Evolutionary conservation across 192 early-diverging fungal species (phyloP).

Genomic region (Backusella tuberculispora): DNA sequence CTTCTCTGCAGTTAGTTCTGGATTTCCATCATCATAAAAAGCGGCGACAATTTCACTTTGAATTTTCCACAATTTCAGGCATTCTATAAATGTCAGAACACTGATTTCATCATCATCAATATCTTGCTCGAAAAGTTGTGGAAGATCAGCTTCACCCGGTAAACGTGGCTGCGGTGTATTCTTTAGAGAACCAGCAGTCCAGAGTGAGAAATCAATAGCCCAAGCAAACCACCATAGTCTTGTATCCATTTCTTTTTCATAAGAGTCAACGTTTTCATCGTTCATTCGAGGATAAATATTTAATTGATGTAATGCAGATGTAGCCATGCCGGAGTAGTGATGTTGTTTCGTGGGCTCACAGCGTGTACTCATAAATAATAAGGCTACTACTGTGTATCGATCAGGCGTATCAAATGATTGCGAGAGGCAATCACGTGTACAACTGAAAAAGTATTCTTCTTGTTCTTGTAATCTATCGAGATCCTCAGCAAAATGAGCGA

Average conservation of each 20-base stretch:
- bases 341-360: conserved; percentile 18
- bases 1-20: conserved; percentile 25
- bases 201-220: conserved; percentile 37
- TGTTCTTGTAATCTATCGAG: conserved; percentile 34
- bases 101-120: conserved; percentile 41
- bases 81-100: conserved; percentile 24
- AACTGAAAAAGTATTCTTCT: conserved; percentile 40
- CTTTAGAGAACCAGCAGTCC: conserved; percentile 32
- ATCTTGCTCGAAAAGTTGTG: conserved; percentile 40
- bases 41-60: conserved; percentile 32
- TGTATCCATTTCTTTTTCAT: conserved; percentile 41
- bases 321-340: conserved; percentile 41
- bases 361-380: conserved; percentile 28
- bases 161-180: conserved; percentile 18
- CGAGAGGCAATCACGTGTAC: conserved; percentile 36
- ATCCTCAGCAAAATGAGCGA: conserved; percentile 27
- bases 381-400: conserved; percentile 33
- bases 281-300: conserved; percentile 41
- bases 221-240: conserved; percentile 47
- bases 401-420: conserved; percentile 42
- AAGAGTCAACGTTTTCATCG: conserved; percentile 30
- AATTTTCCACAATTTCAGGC: conserved; percentile 32
- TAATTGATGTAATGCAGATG: conserved; percentile 32
- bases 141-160: conserved; percentile 30
- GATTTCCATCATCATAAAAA: conserved; percentile 32